Evolutionary conservation across 1,284 basidiomycete genomes (phyloP).

Genomic region (Cutaneotrichosporon cavernicola): DNA sequence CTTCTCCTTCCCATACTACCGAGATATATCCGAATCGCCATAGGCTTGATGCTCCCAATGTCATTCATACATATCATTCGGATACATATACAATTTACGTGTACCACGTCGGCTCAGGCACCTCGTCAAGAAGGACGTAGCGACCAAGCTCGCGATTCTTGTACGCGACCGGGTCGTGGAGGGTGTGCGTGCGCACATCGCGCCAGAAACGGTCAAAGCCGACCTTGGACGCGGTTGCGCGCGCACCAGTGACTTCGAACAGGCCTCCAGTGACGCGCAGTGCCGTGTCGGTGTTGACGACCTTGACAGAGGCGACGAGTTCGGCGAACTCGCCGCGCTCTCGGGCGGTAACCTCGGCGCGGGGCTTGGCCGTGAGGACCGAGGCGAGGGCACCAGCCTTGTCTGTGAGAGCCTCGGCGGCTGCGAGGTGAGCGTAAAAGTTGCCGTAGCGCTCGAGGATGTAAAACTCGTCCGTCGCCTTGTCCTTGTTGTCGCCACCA

Average conservation of each 20-base stretch:
- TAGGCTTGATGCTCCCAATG: not conserved
- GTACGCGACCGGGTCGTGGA: conserved; percentile 47
- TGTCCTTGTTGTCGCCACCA: conserved; percentile 27
- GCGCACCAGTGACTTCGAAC: conserved; percentile 45
- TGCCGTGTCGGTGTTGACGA: conserved; percentile 40
- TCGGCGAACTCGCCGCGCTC: conserved; percentile 46
- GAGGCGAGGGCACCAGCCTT: conserved; percentile 29
- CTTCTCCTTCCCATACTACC: not conserved
- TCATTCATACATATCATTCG: not conserved
- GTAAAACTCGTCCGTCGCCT: conserved; percentile 42
- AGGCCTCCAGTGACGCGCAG: conserved; percentile 44
- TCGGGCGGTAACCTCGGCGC: conserved; percentile 34
- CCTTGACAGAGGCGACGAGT: conserved; percentile 44
- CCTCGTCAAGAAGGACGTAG: conserved; percentile 16
- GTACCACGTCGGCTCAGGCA: conserved; percentile 19
- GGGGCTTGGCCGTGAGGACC: conserved; percentile 27
- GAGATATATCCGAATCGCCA: not conserved
- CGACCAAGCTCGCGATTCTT: conserved; percentile 21
- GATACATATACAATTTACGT: conserved; percentile 4
- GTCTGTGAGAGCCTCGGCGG: conserved; percentile 42
- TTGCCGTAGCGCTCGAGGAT: conserved; percentile 47
- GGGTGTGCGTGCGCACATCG: conserved; percentile 34
- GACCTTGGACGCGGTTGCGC: conserved; percentile 41
- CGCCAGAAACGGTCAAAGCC: conserved; percentile 37
- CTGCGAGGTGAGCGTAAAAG: conserved; percentile 45